Evolutionary conservation across 1,284 basidiomycete genomes (phyloP).

Genomic region (Apiotrichum gracile): DNA sequence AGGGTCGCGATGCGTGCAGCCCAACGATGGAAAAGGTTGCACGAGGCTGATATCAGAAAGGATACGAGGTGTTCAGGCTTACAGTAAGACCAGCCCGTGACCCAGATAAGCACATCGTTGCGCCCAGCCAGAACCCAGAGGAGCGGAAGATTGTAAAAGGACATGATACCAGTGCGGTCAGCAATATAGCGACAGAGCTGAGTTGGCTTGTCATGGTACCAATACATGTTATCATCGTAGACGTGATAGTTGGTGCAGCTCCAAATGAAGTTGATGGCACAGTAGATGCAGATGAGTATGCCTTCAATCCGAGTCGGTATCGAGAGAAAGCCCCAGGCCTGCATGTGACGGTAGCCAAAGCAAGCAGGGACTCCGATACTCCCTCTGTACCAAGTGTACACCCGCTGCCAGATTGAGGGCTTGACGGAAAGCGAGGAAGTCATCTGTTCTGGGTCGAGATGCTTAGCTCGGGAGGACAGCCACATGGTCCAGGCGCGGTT

Average conservation of each 20-base stretch:
- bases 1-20: conserved; percentile 17
- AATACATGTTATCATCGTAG: conserved; percentile 43
- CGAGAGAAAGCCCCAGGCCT: conserved; percentile 13
- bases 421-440: too few relatives aligned
- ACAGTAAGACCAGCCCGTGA: conserved; percentile 32
- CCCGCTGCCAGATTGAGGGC: background rate
- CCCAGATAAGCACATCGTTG: conserved; percentile 29
- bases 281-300: conserved; percentile 22
- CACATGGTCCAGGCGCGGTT: conserved; percentile 2
- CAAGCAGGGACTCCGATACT: conserved; percentile 18
- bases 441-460: background rate
- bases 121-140: conserved; percentile 23
- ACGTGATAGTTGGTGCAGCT: conserved; percentile 52
- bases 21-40: conserved; percentile 30
- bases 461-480: background rate
- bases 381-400: conserved; percentile 12
- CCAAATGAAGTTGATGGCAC: conserved; percentile 31
- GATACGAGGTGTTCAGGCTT: background rate
- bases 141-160: conserved; percentile 26
- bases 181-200: conserved; percentile 19
- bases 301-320: conserved; percentile 24
- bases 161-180: conserved; percentile 27
- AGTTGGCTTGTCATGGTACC: background rate
- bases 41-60: background rate
- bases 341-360: conserved; percentile 19